A percentile compares a stretch with the other conserved stretches of the same genome.
phyloP scores from a whole-genome alignment of 768 basidiomycete species.

The Fomitopsis serialis region DNA sequence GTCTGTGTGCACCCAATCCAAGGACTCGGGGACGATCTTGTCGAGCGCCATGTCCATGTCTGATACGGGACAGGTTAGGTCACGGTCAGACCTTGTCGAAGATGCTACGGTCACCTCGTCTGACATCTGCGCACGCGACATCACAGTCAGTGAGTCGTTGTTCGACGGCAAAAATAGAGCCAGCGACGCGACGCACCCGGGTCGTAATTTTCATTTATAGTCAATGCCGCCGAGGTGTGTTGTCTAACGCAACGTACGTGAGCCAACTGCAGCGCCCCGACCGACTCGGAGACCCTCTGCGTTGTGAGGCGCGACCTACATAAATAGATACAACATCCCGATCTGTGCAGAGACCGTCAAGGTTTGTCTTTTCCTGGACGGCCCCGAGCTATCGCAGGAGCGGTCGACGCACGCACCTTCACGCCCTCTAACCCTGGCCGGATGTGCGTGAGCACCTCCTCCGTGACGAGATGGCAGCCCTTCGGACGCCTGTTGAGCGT shows the following conservation, averaged over 20 bases:
- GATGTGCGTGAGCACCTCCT: slow-evolving; percentile 65
- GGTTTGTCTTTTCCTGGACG: neutral
- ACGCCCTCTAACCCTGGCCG: slow-evolving; percentile 62
- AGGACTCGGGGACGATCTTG: slow-evolving; percentile 75
- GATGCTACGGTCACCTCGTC: slow-evolving; percentile 29
- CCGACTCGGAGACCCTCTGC: neutral
- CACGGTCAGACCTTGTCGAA: neutral
- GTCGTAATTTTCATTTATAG: slow-evolving; percentile 89
- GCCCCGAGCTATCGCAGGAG: slow-evolving; percentile 3
- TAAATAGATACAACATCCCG: slow-evolving; percentile 87
- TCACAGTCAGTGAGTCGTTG: too few species aligned
- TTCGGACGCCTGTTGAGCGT: slow-evolving; percentile 45
- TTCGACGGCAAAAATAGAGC: too few species aligned
- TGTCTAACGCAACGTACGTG: slow-evolving; percentile 33
- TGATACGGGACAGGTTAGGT: slow-evolving; percentile 18
- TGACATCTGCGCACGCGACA: slow-evolving; percentile 29
- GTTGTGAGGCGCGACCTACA: slow-evolving; percentile 40
- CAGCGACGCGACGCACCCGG: slow-evolving; percentile 37
- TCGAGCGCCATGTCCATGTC: slow-evolving; percentile 97
- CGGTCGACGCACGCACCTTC: slow-evolving; percentile 37
- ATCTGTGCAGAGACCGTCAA: slow-evolving; percentile 36
- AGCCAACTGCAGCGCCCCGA: neutral
- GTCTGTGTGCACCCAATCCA: slow-evolving; percentile 83
- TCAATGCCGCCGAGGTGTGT: slow-evolving; percentile 76
- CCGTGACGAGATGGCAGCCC: slow-evolving; percentile 83